A percentile compares a stretch with the other conserved stretches of the same genome.
Evolutionary conservation across 2,329 filamentous ascomycete genomes (phyloP).

Genomic region (Arthrobotrys entomopaga): DNA sequence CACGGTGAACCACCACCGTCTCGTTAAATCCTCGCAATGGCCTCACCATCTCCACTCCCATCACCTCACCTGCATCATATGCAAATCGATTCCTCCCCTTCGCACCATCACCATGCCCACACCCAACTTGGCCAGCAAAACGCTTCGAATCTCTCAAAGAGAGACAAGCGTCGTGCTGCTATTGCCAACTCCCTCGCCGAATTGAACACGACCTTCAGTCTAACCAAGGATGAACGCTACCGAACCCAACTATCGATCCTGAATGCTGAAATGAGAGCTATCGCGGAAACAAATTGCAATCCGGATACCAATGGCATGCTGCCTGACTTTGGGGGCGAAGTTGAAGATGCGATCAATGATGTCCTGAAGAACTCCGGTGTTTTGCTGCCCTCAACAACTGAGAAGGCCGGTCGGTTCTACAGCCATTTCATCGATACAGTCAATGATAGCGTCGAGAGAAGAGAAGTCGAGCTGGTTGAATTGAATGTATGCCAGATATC

Average conservation of each 20-base stretch:
- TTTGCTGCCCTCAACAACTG: slow-evolving; percentile 29
- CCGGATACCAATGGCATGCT: slow-evolving; percentile 50
- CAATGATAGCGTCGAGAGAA: slow-evolving; percentile 46
- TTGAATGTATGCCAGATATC: slow-evolving; percentile 35
- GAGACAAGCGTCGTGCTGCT: slow-evolving; percentile 50
- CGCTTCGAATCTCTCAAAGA: slow-evolving; percentile 40
- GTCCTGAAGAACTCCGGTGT: slow-evolving; percentile 50
- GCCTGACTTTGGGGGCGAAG: slow-evolving; percentile 51
- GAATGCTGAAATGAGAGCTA: slow-evolving; percentile 53
- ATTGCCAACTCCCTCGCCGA: slow-evolving; percentile 50
- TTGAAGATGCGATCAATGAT: slow-evolving; percentile 49
- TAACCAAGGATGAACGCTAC: slow-evolving; percentile 52
- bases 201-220: slow-evolving; percentile 43
- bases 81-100: slow-evolving; percentile 50
- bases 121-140: slow-evolving; percentile 30
- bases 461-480: slow-evolving; percentile 51
- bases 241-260: slow-evolving; percentile 51
- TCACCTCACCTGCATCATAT: slow-evolving; percentile 50
- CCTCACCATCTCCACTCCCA: slow-evolving; percentile 48
- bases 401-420: slow-evolving; percentile 50
- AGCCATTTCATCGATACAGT: slow-evolving; percentile 46
- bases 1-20: slow-evolving; percentile 12
- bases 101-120: slow-evolving; percentile 41
- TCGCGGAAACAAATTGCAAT: slow-evolving; percentile 51
- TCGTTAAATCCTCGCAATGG: slow-evolving; percentile 44